These are phyloP conservation scores for Saccharomyces hybrid DNA, from an alignment of 1,139 yeast species.

Conservation along the genomic window DNA sequence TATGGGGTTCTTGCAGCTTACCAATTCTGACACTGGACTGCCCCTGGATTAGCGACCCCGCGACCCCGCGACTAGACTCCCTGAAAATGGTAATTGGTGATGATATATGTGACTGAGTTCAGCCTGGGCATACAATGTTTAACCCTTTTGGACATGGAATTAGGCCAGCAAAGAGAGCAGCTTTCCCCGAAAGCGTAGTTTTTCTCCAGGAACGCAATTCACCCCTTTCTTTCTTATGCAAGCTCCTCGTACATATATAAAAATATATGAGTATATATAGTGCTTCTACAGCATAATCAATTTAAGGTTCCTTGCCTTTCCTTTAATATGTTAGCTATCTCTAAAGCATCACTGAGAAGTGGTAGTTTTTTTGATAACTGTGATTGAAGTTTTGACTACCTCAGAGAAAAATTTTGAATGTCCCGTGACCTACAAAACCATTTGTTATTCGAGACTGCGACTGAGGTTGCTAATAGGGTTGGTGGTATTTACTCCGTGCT, in stretches of 20 bases:
- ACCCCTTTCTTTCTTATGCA: background rate
- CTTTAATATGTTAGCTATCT: background rate
- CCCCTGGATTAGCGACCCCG: slow-evolving; percentile 1
- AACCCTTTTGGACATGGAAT: background rate
- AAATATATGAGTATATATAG: background rate
- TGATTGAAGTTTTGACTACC: background rate
- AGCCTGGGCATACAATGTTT: background rate
- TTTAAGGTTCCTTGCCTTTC: background rate
- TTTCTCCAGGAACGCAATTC: background rate
- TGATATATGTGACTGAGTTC: background rate
- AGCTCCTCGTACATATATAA: background rate
- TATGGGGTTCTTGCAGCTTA: background rate
- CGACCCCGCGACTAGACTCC: background rate
- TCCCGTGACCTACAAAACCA: slow-evolving; percentile 73
- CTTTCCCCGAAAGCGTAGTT: background rate
- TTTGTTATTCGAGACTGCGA: slow-evolving; percentile 84
- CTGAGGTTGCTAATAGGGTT: slow-evolving; percentile 94
- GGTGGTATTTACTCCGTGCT: slow-evolving; percentile 96
- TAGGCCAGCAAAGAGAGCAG: background rate
- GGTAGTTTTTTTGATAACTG: background rate
- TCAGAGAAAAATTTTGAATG: slow-evolving; percentile 34
- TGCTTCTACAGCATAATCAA: background rate
- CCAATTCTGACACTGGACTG: background rate
- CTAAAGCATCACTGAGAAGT: background rate
- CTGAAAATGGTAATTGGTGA: background rate